Conservation (phyloP, 2,329 filamentous ascomycete genomes). For the Penicillium sp. region DNA sequence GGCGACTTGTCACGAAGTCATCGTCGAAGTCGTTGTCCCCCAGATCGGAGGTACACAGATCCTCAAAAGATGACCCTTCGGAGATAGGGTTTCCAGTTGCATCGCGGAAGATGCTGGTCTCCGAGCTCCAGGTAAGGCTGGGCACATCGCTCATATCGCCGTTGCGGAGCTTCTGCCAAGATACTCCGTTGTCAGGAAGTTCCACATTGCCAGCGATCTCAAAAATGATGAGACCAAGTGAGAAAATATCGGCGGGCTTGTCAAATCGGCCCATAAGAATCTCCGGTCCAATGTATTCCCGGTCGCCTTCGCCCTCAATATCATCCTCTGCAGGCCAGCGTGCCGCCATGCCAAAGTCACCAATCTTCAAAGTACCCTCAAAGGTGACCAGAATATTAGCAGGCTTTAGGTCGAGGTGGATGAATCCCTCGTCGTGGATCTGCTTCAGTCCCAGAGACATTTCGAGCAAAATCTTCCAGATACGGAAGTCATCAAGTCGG, state of each 20-base stretch:
- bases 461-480: slow-evolving; percentile 96
- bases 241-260: slow-evolving; percentile 90
- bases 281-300: slow-evolving; percentile 93
- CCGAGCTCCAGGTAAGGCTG: slow-evolving; percentile 76
- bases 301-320: slow-evolving; percentile 89
- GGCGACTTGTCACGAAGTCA: slow-evolving; percentile 34
- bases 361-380: slow-evolving; percentile 65
- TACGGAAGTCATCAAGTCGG: slow-evolving; percentile 91
- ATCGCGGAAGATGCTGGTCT: slow-evolving; percentile 70
- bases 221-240: slow-evolving; percentile 88
- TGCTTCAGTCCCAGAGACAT: slow-evolving; percentile 78
- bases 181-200: slow-evolving; percentile 86
- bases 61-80: slow-evolving; percentile 45
- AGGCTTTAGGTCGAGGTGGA: slow-evolving; percentile 66
- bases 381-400: slow-evolving; percentile 67
- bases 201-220: slow-evolving; percentile 94
- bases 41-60: slow-evolving; percentile 45
- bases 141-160: slow-evolving; percentile 88
- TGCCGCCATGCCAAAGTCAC: slow-evolving; percentile 71
- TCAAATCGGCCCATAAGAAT: slow-evolving; percentile 83
- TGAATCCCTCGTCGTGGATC: slow-evolving; percentile 84
- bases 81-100: slow-evolving; percentile 67
- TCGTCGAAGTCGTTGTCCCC: slow-evolving; percentile 48
- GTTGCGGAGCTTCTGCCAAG: slow-evolving; percentile 85
- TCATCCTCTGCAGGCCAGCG: slow-evolving; percentile 71